phyloP scores from a whole-genome alignment of 768 basidiomycete species.

The Tremella mesenterica region DNA sequence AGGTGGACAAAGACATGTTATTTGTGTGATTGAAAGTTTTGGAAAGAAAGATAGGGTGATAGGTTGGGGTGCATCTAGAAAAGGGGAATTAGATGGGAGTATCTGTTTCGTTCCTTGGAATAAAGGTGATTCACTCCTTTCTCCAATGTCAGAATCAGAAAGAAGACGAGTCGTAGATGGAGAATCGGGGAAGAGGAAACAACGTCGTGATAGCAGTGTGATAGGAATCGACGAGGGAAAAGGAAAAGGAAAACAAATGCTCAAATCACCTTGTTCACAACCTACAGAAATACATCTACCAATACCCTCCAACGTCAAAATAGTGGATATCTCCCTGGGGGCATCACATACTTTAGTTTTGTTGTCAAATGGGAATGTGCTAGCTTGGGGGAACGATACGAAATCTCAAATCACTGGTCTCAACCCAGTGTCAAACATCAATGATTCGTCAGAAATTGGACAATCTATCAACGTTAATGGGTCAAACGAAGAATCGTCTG shows the following conservation, averaged over 20 bases:
- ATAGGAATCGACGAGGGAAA: no score
- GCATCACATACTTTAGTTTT: slow-evolving; percentile 53
- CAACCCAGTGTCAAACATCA: no score
- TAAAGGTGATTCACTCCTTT: not conserved
- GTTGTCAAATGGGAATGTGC: slow-evolving; percentile 49
- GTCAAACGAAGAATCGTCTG: slow-evolving; percentile 23
- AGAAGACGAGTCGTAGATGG: no score
- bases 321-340: slow-evolving; percentile 47
- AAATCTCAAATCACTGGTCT: slow-evolving; percentile 55
- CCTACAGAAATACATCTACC: slow-evolving; percentile 46
- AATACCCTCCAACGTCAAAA: slow-evolving; percentile 47
- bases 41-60: slow-evolving; percentile 43
- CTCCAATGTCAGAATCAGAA: no score
- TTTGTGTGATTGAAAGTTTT: slow-evolving; percentile 46
- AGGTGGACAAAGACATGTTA: slow-evolving; percentile 66
- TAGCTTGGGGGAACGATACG: slow-evolving; percentile 60
- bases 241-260: slow-evolving; percentile 15
- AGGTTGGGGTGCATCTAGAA: slow-evolving; percentile 79
- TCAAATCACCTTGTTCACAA: slow-evolving; percentile 13
- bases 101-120: no score
- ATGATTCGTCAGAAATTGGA: no score
- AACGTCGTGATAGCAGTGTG: no score
- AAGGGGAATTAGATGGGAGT: slow-evolving; percentile 82
- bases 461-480: no score
- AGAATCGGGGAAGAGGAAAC: no score